phyloP scores from a whole-genome alignment of 768 basidiomycete species.

The Pleurotus citrinopileatus region DNA sequence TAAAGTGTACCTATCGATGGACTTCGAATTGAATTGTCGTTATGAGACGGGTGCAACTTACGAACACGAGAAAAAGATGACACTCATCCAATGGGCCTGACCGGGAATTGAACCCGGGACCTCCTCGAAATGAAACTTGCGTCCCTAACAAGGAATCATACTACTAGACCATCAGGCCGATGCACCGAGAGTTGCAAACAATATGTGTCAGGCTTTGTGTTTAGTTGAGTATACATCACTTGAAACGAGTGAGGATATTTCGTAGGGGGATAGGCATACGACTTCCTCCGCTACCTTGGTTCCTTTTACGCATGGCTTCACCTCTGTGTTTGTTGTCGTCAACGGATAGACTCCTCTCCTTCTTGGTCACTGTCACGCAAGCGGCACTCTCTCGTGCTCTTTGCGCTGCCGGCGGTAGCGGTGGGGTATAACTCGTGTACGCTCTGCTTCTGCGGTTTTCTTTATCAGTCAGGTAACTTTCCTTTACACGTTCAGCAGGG shows the following conservation, averaged over 20 bases:
- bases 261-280: slow-evolving; percentile 44
- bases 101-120: slow-evolving; percentile 89
- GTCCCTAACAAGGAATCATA: slow-evolving; percentile 65
- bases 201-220: background rate
- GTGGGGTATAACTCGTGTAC: background rate
- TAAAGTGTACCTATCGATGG: too few relatives aligned
- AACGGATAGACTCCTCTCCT: slow-evolving; percentile 14
- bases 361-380: background rate
- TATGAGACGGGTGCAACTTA: too few relatives aligned
- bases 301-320: slow-evolving; percentile 13
- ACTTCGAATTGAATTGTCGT: too few relatives aligned
- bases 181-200: background rate
- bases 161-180: slow-evolving; percentile 61
- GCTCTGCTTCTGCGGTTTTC: slow-evolving; percentile 15
- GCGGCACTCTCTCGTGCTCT: too few relatives aligned
- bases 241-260: slow-evolving; percentile 45
- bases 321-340: background rate
- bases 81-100: background rate
- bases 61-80: background rate
- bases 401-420: background rate
- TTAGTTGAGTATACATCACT: slow-evolving; percentile 24
- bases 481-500: background rate
- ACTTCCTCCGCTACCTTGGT: slow-evolving; percentile 28
- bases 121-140: slow-evolving; percentile 57
- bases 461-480: slow-evolving; percentile 9